Percentiles rank a stretch among this genome's conserved stretches.
phyloP scores from a whole-genome alignment of 2,329 filamentous ascomycete genomes.

The Ophiosphaerella herpotricha region DNA sequence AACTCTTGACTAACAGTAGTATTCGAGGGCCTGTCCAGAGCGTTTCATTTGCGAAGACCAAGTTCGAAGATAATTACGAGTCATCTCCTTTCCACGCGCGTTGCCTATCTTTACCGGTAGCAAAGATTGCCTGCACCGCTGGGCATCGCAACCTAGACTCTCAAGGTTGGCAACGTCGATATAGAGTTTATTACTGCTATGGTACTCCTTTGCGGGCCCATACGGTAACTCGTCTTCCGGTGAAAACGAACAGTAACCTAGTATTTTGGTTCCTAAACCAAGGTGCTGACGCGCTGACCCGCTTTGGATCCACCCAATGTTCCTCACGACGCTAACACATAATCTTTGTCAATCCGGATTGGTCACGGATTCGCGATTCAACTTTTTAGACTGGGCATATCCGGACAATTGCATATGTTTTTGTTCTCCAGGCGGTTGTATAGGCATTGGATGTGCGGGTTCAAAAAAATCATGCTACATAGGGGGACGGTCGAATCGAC shows the following conservation, averaged over 20 bases:
- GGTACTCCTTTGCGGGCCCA: not conserved
- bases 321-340: not conserved
- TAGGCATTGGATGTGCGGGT: not conserved
- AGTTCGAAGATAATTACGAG: too few species aligned
- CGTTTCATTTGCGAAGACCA: too few species aligned
- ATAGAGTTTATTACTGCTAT: too few species aligned
- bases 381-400: not conserved
- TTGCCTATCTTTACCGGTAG: not conserved
- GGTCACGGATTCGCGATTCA: not conserved
- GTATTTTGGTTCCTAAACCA: not conserved
- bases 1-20: too few species aligned
- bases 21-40: too few species aligned
- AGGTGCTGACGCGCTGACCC: not conserved
- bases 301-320: not conserved
- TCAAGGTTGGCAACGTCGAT: not conserved
- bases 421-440: not conserved
- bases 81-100: not conserved
- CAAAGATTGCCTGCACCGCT: not conserved
- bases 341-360: not conserved
- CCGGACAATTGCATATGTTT: not conserved
- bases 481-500: not conserved
- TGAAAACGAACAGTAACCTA: not conserved
- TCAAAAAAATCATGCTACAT: not conserved
- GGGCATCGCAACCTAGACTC: not conserved
- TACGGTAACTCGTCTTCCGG: too few species aligned